These are phyloP conservation scores for Apiotrichum sp. DNA, from an alignment of 1,284 basidiomycete genomes.

Conservation along the genomic window DNA sequence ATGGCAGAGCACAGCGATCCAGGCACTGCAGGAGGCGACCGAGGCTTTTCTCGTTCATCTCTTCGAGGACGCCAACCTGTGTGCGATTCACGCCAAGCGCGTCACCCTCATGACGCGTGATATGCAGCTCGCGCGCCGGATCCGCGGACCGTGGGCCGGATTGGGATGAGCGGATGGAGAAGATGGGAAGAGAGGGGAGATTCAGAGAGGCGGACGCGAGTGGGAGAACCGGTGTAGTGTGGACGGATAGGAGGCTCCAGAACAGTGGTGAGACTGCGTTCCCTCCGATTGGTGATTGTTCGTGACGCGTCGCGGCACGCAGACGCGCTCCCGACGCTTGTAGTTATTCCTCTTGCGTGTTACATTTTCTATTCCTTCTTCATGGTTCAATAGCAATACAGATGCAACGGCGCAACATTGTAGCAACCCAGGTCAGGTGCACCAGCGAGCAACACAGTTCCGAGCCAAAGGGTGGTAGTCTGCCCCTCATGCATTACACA, in stretches of 20 bases:
- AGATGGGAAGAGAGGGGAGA: too few species aligned
- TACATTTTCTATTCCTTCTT: too few species aligned
- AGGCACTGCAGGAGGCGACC: constrained; percentile 89
- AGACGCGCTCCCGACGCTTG: too few species aligned
- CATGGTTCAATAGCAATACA: neutral
- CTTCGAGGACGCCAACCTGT: constrained; percentile 93
- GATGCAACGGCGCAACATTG: neutral
- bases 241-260: too few species aligned
- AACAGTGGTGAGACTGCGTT: too few species aligned
- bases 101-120: constrained; percentile 98
- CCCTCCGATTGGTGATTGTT: too few species aligned
- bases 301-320: too few species aligned
- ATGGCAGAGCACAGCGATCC: constrained; percentile 85
- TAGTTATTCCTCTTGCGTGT: too few species aligned
- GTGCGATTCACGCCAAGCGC: constrained; percentile 95
- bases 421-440: neutral
- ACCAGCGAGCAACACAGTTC: neutral
- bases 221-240: too few species aligned
- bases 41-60: constrained; percentile 90
- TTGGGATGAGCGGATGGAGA: constrained; percentile 14
- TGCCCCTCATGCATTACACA: neutral
- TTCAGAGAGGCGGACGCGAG: too few species aligned
- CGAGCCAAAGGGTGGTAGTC: neutral
- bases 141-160: constrained; percentile 74
- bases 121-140: constrained; percentile 89